Conservation (phyloP, 1,139 yeast species). For the Hyphopichia fennica region DNA sequence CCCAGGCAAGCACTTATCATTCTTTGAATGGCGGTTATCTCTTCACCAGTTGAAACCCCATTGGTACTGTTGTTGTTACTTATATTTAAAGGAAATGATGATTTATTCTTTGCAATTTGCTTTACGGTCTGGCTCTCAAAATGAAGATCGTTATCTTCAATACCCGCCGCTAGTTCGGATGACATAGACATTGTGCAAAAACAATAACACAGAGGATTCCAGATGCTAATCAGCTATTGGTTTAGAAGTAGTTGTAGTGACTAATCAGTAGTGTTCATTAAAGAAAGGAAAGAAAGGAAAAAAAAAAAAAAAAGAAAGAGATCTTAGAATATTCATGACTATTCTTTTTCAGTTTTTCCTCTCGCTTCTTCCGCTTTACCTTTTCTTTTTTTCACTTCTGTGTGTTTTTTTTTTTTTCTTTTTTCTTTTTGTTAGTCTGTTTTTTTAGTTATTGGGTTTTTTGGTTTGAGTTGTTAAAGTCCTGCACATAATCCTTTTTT, state of each 20-base stretch:
- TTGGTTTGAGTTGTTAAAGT: neutral
- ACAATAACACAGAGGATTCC: neutral
- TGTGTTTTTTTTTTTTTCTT: neutral
- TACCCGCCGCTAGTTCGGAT: conserved; percentile 39
- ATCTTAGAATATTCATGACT: too few species aligned
- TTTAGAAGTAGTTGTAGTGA: too few species aligned
- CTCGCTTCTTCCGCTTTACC: neutral
- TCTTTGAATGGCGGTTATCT: conserved; percentile 56
- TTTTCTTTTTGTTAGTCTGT: neutral
- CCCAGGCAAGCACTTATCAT: conserved; percentile 94
- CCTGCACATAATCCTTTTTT: neutral
- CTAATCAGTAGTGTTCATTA: too few species aligned
- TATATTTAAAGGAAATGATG: neutral
- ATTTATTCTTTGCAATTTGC: neutral
- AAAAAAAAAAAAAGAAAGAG: too few species aligned
- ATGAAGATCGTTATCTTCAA: conserved; percentile 27
- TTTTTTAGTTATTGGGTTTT: neutral
- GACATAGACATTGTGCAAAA: conserved; percentile 29
- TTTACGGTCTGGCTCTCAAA: conserved; percentile 1
- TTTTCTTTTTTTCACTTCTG: neutral
- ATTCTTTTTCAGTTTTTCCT: too few species aligned
- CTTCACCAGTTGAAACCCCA: conserved; percentile 4
- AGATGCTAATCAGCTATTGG: neutral
- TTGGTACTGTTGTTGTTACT: conserved; percentile 6
- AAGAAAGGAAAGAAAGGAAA: too few species aligned